phyloP scores from a whole-genome alignment of 106 monocot genomes.

The Agapanthus africanus region DNA sequence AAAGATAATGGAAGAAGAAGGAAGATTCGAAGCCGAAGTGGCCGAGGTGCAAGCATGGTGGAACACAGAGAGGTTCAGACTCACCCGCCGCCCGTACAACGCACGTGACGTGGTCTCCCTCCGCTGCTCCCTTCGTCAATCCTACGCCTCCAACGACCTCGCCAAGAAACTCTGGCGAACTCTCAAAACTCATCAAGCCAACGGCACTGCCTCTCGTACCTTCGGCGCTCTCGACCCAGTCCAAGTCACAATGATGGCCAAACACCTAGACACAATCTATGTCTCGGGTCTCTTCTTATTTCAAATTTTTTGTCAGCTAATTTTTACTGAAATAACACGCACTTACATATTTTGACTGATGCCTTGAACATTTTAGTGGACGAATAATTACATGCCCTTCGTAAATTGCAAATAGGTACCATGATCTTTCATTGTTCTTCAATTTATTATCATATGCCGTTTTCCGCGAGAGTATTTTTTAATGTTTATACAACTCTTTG shows the following conservation, averaged over 20 bases:
- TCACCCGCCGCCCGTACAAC: constrained; percentile 74
- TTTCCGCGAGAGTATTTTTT: too few relatives aligned
- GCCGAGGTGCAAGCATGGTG: constrained; percentile 82
- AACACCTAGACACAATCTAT: constrained; percentile 80
- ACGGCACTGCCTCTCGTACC: constrained; percentile 79
- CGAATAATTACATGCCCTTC: too few relatives aligned
- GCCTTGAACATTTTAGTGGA: too few relatives aligned
- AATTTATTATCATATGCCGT: too few relatives aligned
- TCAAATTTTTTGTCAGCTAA: too few relatives aligned
- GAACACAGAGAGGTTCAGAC: constrained; percentile 60
- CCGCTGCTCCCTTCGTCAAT: constrained; percentile 64
- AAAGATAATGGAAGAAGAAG: constrained; percentile 90
- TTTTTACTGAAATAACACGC: too few relatives aligned
- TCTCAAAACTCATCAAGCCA: constrained; percentile 68
- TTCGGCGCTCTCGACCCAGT: constrained; percentile 94
- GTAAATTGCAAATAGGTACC: too few relatives aligned
- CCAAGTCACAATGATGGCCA: constrained; percentile 90
- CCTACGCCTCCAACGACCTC: constrained; percentile 60
- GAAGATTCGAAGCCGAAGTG: constrained; percentile 76
- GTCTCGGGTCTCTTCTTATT: too few relatives aligned
- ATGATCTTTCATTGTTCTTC: too few relatives aligned
- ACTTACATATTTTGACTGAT: too few relatives aligned
- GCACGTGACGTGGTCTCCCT: constrained; percentile 78
- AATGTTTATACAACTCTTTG: too few relatives aligned
- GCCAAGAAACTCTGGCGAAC: constrained; percentile 86